Evolutionary conservation across 768 basidiomycete genomes (phyloP).

Genomic region (Mycena sanguinolenta): DNA sequence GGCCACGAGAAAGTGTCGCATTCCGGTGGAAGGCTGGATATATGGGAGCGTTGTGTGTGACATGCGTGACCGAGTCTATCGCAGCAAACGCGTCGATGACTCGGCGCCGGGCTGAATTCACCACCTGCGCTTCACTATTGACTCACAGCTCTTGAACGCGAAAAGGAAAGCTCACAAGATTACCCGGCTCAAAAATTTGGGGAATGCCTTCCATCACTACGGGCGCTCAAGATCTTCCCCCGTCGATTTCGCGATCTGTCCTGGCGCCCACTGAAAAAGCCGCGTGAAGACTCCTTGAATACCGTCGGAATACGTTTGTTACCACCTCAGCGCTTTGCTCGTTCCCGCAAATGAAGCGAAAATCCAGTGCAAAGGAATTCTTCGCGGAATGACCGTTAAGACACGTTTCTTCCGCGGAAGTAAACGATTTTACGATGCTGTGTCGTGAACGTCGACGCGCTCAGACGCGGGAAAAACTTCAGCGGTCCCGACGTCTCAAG

Average conservation of each 20-base stretch:
- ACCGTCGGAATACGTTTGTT: neutral
- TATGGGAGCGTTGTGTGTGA: conserved; percentile 19
- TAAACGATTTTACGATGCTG: conserved; percentile 1
- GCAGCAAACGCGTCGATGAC: conserved; percentile 11
- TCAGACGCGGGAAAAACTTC: neutral
- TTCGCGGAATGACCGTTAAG: conserved; percentile 1
- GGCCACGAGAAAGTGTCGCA: conserved; percentile 21
- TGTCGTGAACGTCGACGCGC: neutral
- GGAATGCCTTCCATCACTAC: conserved; percentile 18
- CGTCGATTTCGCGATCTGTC: neutral
- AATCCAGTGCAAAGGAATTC: conserved; percentile 31
- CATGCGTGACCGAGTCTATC: conserved; percentile 11
- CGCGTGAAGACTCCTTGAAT: conserved; percentile 6
- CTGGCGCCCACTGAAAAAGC: neutral
- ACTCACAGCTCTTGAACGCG: conserved; percentile 21
- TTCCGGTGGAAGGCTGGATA: conserved; percentile 28
- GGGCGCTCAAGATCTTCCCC: neutral
- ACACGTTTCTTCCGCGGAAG: conserved; percentile 9
- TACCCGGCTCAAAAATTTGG: conserved; percentile 6
- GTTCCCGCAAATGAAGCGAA: neutral
- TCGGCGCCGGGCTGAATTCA: conserved; percentile 11
- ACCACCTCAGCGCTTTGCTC: conserved; percentile 5
- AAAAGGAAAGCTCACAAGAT: conserved; percentile 22
- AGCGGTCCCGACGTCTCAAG: conserved; percentile 1
- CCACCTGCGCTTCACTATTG: conserved; percentile 23